Evolutionary conservation across 2,329 filamentous ascomycete genomes (phyloP).

Genomic region (Aureobasidium sp.): DNA sequence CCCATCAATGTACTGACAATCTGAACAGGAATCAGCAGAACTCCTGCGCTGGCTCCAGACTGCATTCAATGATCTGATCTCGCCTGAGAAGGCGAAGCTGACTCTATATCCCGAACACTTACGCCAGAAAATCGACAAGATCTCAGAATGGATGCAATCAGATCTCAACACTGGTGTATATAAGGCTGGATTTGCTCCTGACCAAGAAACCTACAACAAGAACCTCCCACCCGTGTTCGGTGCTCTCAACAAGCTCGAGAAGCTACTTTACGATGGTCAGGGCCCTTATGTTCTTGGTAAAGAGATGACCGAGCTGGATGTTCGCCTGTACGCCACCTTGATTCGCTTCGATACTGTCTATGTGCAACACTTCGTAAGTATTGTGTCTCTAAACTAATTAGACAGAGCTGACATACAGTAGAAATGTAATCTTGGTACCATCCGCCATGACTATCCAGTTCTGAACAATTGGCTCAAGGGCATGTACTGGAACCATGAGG

Average conservation of each 20-base stretch:
- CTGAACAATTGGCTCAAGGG: constrained; percentile 53
- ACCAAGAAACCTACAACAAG: constrained; percentile 48
- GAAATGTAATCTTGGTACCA: constrained; percentile 55
- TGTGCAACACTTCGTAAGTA: constrained; percentile 49
- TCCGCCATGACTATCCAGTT: constrained; percentile 50
- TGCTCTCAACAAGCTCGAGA: constrained; percentile 51
- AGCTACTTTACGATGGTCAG: constrained; percentile 34
- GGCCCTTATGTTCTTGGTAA: constrained; percentile 50
- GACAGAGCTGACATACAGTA: background rate
- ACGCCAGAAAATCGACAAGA: constrained; percentile 42
- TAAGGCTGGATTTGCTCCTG: constrained; percentile 47
- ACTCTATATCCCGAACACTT: constrained; percentile 47
- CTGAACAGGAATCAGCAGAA: constrained; percentile 44
- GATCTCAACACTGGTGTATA: constrained; percentile 55
- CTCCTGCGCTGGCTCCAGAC: constrained; percentile 50
- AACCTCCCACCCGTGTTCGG: constrained; percentile 49
- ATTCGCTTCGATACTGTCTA: constrained; percentile 55
- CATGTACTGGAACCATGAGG: constrained; percentile 47
- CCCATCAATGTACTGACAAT: background rate
- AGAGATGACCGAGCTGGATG: constrained; percentile 50
- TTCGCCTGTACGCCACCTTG: constrained; percentile 49
- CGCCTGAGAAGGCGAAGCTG: constrained; percentile 32
- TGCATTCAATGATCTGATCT: constrained; percentile 44
- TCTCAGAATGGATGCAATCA: constrained; percentile 46
- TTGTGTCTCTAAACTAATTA: no score